Conservation (phyloP, 352 stramenopile species). For the Phytophthora brassicae region DNA sequence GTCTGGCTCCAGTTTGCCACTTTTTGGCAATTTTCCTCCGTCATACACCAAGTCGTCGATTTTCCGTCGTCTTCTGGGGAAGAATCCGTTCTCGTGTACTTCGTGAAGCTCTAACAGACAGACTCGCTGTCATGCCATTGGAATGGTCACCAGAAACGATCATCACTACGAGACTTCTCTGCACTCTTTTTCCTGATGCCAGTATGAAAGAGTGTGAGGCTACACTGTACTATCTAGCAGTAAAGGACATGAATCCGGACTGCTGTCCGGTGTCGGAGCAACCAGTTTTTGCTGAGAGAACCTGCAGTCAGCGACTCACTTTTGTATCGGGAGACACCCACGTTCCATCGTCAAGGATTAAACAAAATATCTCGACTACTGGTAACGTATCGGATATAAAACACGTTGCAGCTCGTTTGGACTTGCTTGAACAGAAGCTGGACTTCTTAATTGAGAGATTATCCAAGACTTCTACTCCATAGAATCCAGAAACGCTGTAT, state of each 20-base stretch:
- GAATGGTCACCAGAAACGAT: constrained; percentile 18
- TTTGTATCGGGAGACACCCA: background rate
- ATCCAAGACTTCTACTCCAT: background rate
- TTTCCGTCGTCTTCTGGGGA: constrained; percentile 22
- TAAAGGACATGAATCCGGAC: constrained; percentile 1
- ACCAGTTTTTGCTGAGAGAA: background rate
- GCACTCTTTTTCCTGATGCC: constrained; percentile 19
- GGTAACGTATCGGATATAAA: background rate
- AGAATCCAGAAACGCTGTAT: background rate
- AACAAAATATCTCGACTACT: background rate
- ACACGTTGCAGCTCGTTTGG: constrained; percentile 6
- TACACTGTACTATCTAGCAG: constrained; percentile 20
- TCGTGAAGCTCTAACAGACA: constrained; percentile 15
- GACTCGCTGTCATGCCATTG: constrained; percentile 19
- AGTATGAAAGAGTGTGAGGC: constrained; percentile 21
- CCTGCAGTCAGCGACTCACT: constrained; percentile 10
- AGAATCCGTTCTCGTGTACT: constrained; percentile 26
- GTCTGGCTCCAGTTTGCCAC: constrained; percentile 8
- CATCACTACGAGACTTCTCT: constrained; percentile 17
- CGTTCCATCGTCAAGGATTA: constrained; percentile 1
- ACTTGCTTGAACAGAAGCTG: constrained; percentile 20
- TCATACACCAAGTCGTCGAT: constrained; percentile 4
- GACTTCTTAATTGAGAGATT: constrained; percentile 27
- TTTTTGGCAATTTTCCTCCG: constrained; percentile 7
- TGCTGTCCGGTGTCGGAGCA: constrained; percentile 20